Percentiles rank a stretch among this genome's conserved stretches.
Evolutionary conservation across 2,329 filamentous ascomycete species (phyloP).

Genomic region (Epicoccum sorghinum): DNA sequence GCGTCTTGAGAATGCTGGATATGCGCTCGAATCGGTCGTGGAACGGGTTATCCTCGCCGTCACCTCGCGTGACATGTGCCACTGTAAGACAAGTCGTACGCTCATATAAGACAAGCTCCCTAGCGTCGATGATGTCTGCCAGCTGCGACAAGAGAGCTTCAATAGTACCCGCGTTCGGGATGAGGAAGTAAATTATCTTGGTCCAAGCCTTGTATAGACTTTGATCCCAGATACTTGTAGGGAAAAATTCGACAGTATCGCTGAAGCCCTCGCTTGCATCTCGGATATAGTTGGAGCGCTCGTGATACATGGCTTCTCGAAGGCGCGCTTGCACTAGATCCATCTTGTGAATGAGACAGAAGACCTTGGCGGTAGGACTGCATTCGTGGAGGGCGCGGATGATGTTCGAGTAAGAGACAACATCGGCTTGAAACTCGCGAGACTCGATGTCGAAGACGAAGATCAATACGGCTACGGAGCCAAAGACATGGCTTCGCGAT

Average conservation of each 20-base stretch:
- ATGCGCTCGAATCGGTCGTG: constrained; percentile 93
- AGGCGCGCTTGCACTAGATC: constrained; percentile 85
- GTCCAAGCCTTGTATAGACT: constrained; percentile 98
- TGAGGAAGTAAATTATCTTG: constrained; percentile 94
- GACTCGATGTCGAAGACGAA: constrained; percentile 99
- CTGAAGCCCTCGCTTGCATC: constrained; percentile 75
- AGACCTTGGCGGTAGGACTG: constrained; percentile 81
- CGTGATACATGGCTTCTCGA: constrained; percentile 82
- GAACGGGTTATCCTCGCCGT: constrained; percentile 81
- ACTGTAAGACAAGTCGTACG: constrained; percentile 95
- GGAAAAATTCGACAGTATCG: constrained; percentile 76
- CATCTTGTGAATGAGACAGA: constrained; percentile 98
- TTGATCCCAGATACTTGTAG: constrained; percentile 98
- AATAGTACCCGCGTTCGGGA: constrained; percentile 90
- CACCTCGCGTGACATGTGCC: constrained; percentile 81
- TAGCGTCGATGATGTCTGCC: constrained; percentile 84
- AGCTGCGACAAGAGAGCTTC: constrained; percentile 84
- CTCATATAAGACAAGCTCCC: constrained; percentile 94
- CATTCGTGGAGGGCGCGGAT: constrained; percentile 87
- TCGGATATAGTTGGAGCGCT: constrained; percentile 77
- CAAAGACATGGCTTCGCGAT: constrained; percentile 95
- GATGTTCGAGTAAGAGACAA: constrained; percentile 90
- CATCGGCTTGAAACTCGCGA: constrained; percentile 89
- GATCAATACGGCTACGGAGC: constrained; percentile 93
- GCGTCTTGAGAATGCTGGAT: constrained; percentile 97